Evolutionary conservation across 2,329 filamentous ascomycete species (phyloP).

Genomic region (Xylaria sp.): DNA sequence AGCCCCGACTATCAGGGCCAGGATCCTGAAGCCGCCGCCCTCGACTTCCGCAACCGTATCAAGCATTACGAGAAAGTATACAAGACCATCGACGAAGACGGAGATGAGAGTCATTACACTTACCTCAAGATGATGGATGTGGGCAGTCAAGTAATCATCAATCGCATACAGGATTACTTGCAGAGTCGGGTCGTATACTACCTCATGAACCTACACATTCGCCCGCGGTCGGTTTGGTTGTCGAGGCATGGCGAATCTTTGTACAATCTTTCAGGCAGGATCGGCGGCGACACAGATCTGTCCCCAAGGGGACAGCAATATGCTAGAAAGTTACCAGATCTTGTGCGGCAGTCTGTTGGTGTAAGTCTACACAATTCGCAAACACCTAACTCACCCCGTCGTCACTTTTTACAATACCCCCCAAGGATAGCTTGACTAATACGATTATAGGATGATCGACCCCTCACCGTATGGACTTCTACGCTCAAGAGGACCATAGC

Average conservation of each 20-base stretch:
- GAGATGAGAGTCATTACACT: slow-evolving; percentile 84
- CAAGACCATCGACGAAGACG: slow-evolving; percentile 84
- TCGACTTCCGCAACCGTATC: slow-evolving; percentile 93
- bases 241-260: slow-evolving; percentile 94
- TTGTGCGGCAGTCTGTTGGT: slow-evolving; percentile 86
- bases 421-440: slow-evolving; percentile 30
- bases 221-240: slow-evolving; percentile 94
- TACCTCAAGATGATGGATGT: slow-evolving; percentile 99
- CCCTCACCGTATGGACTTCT: slow-evolving; percentile 71
- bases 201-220: slow-evolving; percentile 98
- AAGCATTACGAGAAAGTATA: slow-evolving; percentile 98
- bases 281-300: slow-evolving; percentile 90
- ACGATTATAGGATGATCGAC: slow-evolving; percentile 63
- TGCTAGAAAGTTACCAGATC: slow-evolving; percentile 81
- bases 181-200: slow-evolving; percentile 98
- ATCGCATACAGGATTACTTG: slow-evolving; percentile 94
- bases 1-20: slow-evolving; percentile 95
- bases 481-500: slow-evolving; percentile 85
- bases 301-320: slow-evolving; percentile 90
- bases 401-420: neutral
- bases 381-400: slow-evolving; percentile 3
- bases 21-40: slow-evolving; percentile 89
- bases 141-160: slow-evolving; percentile 96
- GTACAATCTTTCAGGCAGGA: slow-evolving; percentile 89
- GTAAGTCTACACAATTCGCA: slow-evolving; percentile 61